A percentile compares a stretch with the other conserved stretches of the same genome.
These are phyloP conservation scores for Apiospora hydei DNA, from an alignment of 2,329 filamentous ascomycete species.

Conservation along the genomic window DNA sequence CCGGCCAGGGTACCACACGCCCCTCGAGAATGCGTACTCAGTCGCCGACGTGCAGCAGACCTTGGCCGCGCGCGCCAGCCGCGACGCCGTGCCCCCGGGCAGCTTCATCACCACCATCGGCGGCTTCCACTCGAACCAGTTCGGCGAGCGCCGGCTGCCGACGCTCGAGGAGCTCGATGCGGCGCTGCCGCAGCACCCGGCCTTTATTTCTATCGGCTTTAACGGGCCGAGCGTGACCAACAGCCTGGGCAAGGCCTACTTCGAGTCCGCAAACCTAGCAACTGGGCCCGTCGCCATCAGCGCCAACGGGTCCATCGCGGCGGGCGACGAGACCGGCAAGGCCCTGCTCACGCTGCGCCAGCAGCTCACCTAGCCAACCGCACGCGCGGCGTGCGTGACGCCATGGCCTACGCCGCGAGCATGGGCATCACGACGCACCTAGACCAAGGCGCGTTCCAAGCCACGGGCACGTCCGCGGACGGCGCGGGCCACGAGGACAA, in stretches of 20 bases:
- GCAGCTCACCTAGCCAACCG: slow-evolving; percentile 34
- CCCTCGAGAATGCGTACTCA: slow-evolving; percentile 38
- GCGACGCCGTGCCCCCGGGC: slow-evolving; percentile 28
- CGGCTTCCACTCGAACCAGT: slow-evolving; percentile 40
- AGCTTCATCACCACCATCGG: slow-evolving; percentile 40
- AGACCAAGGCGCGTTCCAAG: slow-evolving; percentile 39
- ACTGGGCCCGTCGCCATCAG: slow-evolving; percentile 27
- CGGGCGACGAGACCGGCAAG: slow-evolving; percentile 36
- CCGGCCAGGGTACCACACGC: slow-evolving; percentile 39
- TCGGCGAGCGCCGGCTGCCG: slow-evolving; percentile 36
- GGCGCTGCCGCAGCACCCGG: slow-evolving; percentile 34
- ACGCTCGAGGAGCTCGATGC: slow-evolving; percentile 39
- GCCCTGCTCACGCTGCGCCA: slow-evolving; percentile 36
- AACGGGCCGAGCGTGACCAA: slow-evolving; percentile 37
- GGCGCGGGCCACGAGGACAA: slow-evolving; percentile 38
- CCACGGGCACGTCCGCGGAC: slow-evolving; percentile 36
- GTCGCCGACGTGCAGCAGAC: slow-evolving; percentile 36
- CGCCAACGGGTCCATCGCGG: slow-evolving; percentile 34
- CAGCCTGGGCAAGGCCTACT: slow-evolving; percentile 35
- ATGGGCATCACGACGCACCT: slow-evolving; percentile 41
- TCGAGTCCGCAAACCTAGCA: slow-evolving; percentile 27
- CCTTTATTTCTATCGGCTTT: slow-evolving; percentile 36
- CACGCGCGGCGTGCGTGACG: slow-evolving; percentile 35
- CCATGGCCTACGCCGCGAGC: slow-evolving; percentile 38
- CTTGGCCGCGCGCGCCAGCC: slow-evolving; percentile 29